Conservation (phyloP, 768 basidiomycete genomes). For the Mycena vulgaris region DNA sequence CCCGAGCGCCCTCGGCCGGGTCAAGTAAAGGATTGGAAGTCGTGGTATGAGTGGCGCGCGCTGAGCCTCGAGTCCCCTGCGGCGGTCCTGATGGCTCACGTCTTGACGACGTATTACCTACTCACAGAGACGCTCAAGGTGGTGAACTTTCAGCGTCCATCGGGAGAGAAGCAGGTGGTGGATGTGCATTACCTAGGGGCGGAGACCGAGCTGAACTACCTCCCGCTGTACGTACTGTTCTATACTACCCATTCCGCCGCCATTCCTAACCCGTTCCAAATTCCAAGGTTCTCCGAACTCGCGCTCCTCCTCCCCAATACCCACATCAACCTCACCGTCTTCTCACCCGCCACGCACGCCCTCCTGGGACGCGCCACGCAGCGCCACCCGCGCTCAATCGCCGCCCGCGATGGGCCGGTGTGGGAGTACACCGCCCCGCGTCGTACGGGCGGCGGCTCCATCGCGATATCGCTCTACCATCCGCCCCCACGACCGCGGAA, state of each 20-base stretch:
- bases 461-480: slow-evolving; percentile 50
- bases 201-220: slow-evolving; percentile 58
- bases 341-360: slow-evolving; percentile 50
- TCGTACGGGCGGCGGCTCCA: slow-evolving; percentile 52
- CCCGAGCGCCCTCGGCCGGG: slow-evolving; percentile 40
- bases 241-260: neutral
- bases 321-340: slow-evolving; percentile 56
- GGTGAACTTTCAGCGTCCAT: slow-evolving; percentile 41
- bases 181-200: slow-evolving; percentile 56
- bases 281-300: slow-evolving; percentile 56
- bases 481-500: slow-evolving; percentile 36
- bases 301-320: slow-evolving; percentile 58
- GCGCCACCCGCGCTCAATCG: slow-evolving; percentile 45
- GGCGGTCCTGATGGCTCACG: slow-evolving; percentile 56
- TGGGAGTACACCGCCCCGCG: slow-evolving; percentile 53
- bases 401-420: slow-evolving; percentile 43
- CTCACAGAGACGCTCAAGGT: slow-evolving; percentile 52
- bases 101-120: slow-evolving; percentile 56
- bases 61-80: slow-evolving; percentile 56
- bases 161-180: slow-evolving; percentile 45
- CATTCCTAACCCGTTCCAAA: neutral
- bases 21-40: slow-evolving; percentile 56
- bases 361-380: slow-evolving; percentile 47
- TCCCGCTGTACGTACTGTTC: slow-evolving; percentile 54
- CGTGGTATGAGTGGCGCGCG: slow-evolving; percentile 60